These are phyloP conservation scores for Leucosporidium scottii DNA, from an alignment of 768 basidiomycete species.

Conservation along the genomic window DNA sequence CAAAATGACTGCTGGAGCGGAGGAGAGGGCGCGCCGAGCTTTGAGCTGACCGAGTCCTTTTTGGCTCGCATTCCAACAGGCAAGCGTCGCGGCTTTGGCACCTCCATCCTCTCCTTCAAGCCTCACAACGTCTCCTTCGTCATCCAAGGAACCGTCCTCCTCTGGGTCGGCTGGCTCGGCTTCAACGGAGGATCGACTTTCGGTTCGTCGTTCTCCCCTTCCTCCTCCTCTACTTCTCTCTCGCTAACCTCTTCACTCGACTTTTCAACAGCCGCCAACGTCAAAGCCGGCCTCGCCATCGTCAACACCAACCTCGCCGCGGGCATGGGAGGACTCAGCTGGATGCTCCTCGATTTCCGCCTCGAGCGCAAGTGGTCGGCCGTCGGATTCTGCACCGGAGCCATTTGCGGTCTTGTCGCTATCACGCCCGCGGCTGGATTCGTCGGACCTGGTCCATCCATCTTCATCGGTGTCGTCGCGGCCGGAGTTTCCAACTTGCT, in stretches of 20 bases:
- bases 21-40: too few species aligned
- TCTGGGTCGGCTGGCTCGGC: conserved; percentile 78
- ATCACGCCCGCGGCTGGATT: conserved; percentile 53
- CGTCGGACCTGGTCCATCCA: conserved; percentile 59
- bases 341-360: conserved; percentile 88
- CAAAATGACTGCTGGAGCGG: too few species aligned
- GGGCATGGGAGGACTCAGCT: conserved; percentile 75
- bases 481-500: conserved; percentile 86
- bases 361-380: conserved; percentile 88
- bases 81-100: conserved; percentile 83
- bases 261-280: conserved; percentile 70
- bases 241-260: conserved; percentile 54
- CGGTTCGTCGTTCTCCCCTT: conserved; percentile 53
- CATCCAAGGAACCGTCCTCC: conserved; percentile 82
- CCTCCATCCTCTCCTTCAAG: conserved; percentile 81
- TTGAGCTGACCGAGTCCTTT: not conserved
- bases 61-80: conserved; percentile 38
- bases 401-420: conserved; percentile 80
- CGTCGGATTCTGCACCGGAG: conserved; percentile 93
- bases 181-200: conserved; percentile 92
- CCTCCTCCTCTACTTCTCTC: conserved; percentile 40
- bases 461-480: conserved; percentile 75
- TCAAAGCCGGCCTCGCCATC: conserved; percentile 79
- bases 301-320: conserved; percentile 91
- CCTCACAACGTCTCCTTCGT: conserved; percentile 89